Percentiles rank a stretch among this genome's conserved stretches.
Evolutionary conservation across 1,284 basidiomycete species (phyloP).

Genomic region (Macrocybe sp.): DNA sequence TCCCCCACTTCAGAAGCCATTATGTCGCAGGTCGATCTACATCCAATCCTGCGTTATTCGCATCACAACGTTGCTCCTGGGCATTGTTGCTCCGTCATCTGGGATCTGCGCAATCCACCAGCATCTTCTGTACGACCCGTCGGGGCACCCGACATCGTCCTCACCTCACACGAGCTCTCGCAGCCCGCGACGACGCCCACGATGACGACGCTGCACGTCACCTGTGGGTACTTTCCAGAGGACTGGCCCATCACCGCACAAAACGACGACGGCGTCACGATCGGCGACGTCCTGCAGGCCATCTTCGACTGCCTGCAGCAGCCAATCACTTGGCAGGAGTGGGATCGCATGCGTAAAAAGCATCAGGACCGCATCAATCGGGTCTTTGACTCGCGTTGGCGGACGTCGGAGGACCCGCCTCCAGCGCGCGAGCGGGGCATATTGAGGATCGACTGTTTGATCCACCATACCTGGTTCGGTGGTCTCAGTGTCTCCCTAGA

Average conservation of each 20-base stretch:
- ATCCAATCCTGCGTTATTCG: conserved; percentile 27
- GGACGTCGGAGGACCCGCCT: conserved; percentile 25
- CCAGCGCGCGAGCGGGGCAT: conserved; percentile 34
- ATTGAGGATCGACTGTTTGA: conserved; percentile 41
- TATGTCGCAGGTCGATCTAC: conserved; percentile 12
- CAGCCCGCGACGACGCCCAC: conserved; percentile 39
- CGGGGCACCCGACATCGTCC: no score
- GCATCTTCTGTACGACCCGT: conserved; percentile 17
- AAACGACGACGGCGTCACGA: conserved; percentile 37
- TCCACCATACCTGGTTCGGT: conserved; percentile 42
- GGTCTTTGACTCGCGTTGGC: conserved; percentile 39
- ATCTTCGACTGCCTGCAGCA: conserved; percentile 33
- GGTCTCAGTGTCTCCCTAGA: conserved; percentile 38
- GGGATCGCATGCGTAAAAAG: conserved; percentile 32
- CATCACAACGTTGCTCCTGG: conserved; percentile 18
- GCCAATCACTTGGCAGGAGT: conserved; percentile 35
- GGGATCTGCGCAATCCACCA: conserved; percentile 45
- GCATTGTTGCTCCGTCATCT: conserved; percentile 30
- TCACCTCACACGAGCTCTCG: conserved; percentile 20
- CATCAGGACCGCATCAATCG: conserved; percentile 35
- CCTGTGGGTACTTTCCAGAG: conserved; percentile 40
- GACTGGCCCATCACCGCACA: conserved; percentile 30
- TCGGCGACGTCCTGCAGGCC: conserved; percentile 40
- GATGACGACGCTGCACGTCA: conserved; percentile 30
- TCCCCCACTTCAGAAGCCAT: no score